Evolutionary conservation across 345 rosid species (phyloP).

Genomic region (Geranium brycei): DNA sequence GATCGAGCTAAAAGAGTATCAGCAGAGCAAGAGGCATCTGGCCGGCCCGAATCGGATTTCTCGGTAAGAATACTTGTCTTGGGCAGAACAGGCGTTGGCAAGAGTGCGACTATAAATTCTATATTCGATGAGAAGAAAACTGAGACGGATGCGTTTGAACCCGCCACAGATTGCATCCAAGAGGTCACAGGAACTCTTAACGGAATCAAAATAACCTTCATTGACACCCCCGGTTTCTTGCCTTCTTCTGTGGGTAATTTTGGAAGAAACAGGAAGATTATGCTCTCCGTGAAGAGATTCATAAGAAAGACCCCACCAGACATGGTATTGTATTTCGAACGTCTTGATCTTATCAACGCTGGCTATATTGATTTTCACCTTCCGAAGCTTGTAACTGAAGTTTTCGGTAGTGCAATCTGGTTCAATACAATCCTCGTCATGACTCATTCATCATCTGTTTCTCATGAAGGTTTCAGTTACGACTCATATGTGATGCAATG

Average conservation of each 20-base stretch:
- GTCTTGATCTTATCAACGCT: constrained; percentile 53
- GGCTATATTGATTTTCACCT: constrained; percentile 61
- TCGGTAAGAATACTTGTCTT: constrained; percentile 63
- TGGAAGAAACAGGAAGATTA: constrained; percentile 60
- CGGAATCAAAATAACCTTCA: constrained; percentile 66
- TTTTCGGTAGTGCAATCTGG: constrained; percentile 71
- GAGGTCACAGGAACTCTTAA: constrained; percentile 56
- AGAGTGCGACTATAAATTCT: constrained; percentile 94
- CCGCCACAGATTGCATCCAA: constrained; percentile 49
- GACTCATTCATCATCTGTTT: constrained; percentile 63
- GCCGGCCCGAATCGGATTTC: constrained; percentile 53
- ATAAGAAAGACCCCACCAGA: constrained; percentile 73
- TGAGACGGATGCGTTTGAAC: constrained; percentile 63
- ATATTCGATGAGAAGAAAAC: constrained; percentile 56
- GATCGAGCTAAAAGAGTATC: constrained; percentile 46
- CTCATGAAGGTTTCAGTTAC: constrained; percentile 58
- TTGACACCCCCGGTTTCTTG: constrained; percentile 84
- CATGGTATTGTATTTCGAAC: constrained; percentile 65
- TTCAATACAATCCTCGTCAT: constrained; percentile 76
- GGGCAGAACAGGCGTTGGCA: constrained; percentile 94
- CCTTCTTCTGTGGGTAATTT: constrained; percentile 37
- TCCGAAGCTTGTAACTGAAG: constrained; percentile 64
- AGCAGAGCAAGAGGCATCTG: constrained; percentile 60
- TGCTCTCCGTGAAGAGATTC: constrained; percentile 55
- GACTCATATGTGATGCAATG: constrained; percentile 65